Base-by-base conservation (phyloP, 495 filamentous ascomycete species). In the Bryoglossum gracile region DNA sequence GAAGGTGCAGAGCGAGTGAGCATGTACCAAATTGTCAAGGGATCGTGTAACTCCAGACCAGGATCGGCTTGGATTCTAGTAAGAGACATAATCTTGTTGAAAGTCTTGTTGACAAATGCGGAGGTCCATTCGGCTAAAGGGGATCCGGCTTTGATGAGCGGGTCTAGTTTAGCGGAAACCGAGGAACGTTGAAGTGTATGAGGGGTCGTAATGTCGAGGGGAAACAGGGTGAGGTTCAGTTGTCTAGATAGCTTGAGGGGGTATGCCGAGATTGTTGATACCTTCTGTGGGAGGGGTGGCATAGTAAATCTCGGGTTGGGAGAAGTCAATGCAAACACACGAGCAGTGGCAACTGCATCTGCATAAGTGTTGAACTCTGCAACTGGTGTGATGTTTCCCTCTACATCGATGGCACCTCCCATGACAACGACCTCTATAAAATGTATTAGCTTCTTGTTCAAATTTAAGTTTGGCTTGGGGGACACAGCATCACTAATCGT, bases 361-460 rank as follows among this genome's bases (percentile, higher is more conserved):
- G 88, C 86, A 48, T 83, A 85, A 45, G 78, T 76, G 68, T 94
- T 94, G 73, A 94, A 94, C 60, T 94, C 87, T 51, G 79, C 84
- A 34, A 75, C 70, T 0, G 87, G 87, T 1, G 86, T 90, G 49
- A 78, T 68, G 67, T 99, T 99, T 43, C 92, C 92, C 22, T 78
- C 74, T 14, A 78, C 59, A 33, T 82, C 71, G 36, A 97, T 76
- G n/a, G 85, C 79, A 48, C 92, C 94, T 26, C 91, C 92, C 92
- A 99, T 99, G n/a, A 95, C 83, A 16, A 95, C 81, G 2, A 99
- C 80, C 61, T 94, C 85, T 30, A 30, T n/a, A n/a, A n/a, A n/a
- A n/a, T n/a, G n/a, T n/a, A n/a, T n/a, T n/a, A n/a, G n/a, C n/a
- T n/a, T n/a, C n/a, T n/a, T n/a, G n/a, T n/a, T n/a, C n/a, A n/a